Base-by-base conservation (phyloP, 495 filamentous ascomycete genomes). In the Penicillium antarcticum region DNA sequence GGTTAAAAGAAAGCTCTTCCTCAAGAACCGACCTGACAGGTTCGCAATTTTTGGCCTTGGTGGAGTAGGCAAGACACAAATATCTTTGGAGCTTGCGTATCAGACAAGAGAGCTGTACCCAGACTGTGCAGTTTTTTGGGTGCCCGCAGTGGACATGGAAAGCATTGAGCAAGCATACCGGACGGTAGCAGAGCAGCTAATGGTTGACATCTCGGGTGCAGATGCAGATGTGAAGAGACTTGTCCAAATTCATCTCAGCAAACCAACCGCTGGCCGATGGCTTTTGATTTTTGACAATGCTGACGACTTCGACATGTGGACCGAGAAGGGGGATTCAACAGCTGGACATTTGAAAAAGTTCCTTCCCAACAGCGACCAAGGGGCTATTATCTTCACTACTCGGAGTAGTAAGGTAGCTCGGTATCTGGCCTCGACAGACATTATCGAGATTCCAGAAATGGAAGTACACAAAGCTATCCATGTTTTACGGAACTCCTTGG, bases 1-100 rank as follows among this genome's bases (percentile, higher is more conserved):
- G 18, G 42, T 58, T 1, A 57, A 62, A 51, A 41, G 33, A 19
- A 61, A 13, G 4, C 5, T 56, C 4, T 53, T 53, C 16, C 3
- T 4, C 4, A 37, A 19, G 0, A 7, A 18, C 14, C 3, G 8
- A 4, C 3, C 34, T 0, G n/a, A 23, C 35, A 49, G 42, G 52
- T 55, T 67, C 11, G 57, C 73, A 1, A 48, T 82, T 6, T 49
- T 53, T 31, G 79, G 79, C 0, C 63, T 79, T 5, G 77, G 75
- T 0, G 78, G 76, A 0, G 59, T 77, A 4, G 77, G 76, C 0
- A 82, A 81, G 48, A 78, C 79, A 0, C 78, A 80, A 47, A 56
- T 83, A n/a, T 72, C 67, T 1, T 46, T 84, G 8, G 71, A 77
- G 45, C 45, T 80, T 33, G 69, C 70, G 0, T 76, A 76, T 51